Base-by-base conservation (phyloP, 1,284 basidiomycete species). In the Puccinia hordei region DNA sequence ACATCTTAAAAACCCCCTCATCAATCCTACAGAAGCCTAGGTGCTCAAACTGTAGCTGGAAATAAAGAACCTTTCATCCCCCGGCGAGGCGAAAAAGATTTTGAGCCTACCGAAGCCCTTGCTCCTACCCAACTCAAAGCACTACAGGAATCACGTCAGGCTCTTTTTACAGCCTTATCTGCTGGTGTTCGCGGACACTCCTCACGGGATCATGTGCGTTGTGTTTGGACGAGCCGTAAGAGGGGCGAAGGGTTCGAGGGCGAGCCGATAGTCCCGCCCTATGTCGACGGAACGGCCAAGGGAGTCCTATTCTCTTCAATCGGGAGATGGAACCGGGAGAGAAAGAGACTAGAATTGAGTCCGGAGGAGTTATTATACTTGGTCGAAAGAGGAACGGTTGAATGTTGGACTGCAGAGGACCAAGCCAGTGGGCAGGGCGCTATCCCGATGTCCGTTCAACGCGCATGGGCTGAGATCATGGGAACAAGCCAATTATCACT, bases 261-360 rank as follows among this genome's bases (percentile, higher is more conserved):
- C 55, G 38, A 33, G 27, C 24, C n/a, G 5, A 22, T 41, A n/a
- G 19, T 19, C 24, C 51, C 35, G 12, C 53, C 49, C 24, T 73
- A 80, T 65, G 78, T 80, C 0, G 57, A 73, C 15, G 78, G 78
- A 27, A 49, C 63, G n/a, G 57, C 78, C 10, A 80, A 73, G 35
- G 78, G 78, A 19, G 78, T 80, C 33, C 24, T 73, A 15, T 80
- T 80, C 72, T 73, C 78, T 38, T 80, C 78, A 13, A 72, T 80
- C n/a, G 78, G 78, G 12, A 59, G 57, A 24, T 80, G 78, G 78
- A 66, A 33, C 49, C 38, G 69, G 13, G 30, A 72, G n/a, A 51
- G 59, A 30, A 72, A 80, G 57, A 71, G 78, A 61, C 78, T 80
- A 17, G 69, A 80, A 41, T 59, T 80, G 46, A 61, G 44, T 9